A percentile compares a stretch with the other conserved stretches of the same genome.
These are phyloP conservation scores for Phytophthora uliginosa DNA, from an alignment of 352 stramenopile species.

Conservation along the genomic window DNA sequence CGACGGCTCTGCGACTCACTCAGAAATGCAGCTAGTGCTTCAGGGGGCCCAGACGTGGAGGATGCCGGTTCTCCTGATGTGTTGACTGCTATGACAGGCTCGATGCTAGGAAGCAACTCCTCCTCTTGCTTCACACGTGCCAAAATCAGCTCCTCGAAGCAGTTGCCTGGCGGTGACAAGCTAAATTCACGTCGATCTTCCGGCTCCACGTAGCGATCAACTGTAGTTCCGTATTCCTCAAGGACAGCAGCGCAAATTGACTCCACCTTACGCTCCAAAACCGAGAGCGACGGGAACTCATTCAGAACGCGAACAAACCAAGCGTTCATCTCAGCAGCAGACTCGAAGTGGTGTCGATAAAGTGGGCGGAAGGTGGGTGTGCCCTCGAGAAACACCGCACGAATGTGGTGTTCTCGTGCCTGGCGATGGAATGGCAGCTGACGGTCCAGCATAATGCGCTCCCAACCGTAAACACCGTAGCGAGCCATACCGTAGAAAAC, in stretches of 20 bases:
- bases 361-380: constrained; percentile 59
- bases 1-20: constrained; percentile 49
- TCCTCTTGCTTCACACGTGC: constrained; percentile 49
- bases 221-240: constrained; percentile 8
- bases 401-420: constrained; percentile 77
- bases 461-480: constrained; percentile 80
- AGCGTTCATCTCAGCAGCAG: constrained; percentile 48
- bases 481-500: constrained; percentile 86
- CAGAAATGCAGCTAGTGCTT: constrained; percentile 36
- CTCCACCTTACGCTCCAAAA: constrained; percentile 83
- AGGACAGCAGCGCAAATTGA: constrained; percentile 60
- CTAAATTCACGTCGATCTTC: constrained; percentile 76
- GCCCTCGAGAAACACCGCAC: constrained; percentile 77
- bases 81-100: constrained; percentile 8
- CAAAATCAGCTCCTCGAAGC: constrained; percentile 59
- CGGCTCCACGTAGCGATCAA: constrained; percentile 59
- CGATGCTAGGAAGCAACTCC: constrained; percentile 38
- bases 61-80: constrained; percentile 1
- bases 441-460: constrained; percentile 75
- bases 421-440: constrained; percentile 80
- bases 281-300: constrained; percentile 79
- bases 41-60: constrained; percentile 17
- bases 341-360: constrained; percentile 74
- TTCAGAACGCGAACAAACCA: constrained; percentile 77
- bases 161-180: constrained; percentile 65